A percentile compares a stretch with the other conserved stretches of the same genome.
Conservation (phyloP, 345 rosid species). For the Isatis tinctoria region DNA sequence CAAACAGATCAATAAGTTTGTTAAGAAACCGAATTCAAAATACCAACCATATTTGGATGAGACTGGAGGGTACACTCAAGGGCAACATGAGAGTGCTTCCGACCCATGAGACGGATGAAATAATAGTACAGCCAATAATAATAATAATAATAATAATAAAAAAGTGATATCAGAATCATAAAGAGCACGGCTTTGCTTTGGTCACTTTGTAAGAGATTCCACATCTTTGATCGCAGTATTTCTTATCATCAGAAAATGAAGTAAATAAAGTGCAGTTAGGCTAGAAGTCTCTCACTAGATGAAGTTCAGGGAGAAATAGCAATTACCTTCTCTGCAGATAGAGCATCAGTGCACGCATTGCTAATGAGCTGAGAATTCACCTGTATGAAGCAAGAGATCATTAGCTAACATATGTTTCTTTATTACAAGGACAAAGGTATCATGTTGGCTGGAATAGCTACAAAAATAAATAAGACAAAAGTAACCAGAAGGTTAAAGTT, state of each 20-base stretch:
- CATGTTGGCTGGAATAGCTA: constrained; percentile 12
- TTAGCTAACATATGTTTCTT: neutral
- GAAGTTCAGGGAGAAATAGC: neutral
- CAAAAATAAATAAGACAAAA: neutral
- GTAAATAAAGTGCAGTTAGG: neutral
- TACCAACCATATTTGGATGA: constrained; percentile 92
- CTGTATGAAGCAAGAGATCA: constrained; percentile 36
- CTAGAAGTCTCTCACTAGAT: neutral
- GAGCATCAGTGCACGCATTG: constrained; percentile 95
- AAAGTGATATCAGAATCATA: constrained; percentile 5
- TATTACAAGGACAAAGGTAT: neutral
- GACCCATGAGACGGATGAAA: constrained; percentile 96
- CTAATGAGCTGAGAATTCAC: constrained; percentile 98
- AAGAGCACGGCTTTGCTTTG: neutral
- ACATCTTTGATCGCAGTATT: neutral
- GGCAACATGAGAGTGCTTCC: constrained; percentile 95
- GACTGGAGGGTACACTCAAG: constrained; percentile 97
- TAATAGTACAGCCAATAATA: constrained; percentile 96
- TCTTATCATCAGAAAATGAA: constrained; percentile 3
- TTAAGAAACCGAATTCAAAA: neutral
- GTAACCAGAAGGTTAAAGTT: neutral
- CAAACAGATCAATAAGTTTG: neutral
- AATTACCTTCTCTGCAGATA: constrained; percentile 94
- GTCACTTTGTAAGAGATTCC: neutral
- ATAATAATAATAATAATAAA: too few species aligned